Conservation (phyloP, 192 early-diverging fungal genomes). For the Backusella tuberculispora region DNA sequence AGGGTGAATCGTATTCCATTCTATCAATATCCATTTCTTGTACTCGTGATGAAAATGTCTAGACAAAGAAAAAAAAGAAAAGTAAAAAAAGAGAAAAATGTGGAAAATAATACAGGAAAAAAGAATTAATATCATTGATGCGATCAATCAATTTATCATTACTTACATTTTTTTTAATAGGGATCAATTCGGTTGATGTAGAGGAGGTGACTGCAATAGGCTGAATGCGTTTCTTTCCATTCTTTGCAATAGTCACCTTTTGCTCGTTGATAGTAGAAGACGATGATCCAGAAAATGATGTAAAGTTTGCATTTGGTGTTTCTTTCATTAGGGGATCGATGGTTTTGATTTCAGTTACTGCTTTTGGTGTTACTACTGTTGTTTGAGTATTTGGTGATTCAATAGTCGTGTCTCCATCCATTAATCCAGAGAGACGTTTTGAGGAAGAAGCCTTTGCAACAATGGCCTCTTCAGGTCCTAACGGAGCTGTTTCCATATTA, state of each 20-base stretch:
- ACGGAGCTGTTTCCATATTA: constrained; percentile 59
- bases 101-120: background rate
- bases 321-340: background rate
- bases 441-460: constrained; percentile 28
- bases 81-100: background rate
- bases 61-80: background rate
- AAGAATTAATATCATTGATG: background rate
- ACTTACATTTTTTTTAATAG: background rate
- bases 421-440: constrained; percentile 32
- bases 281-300: constrained; percentile 14
- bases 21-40: constrained; percentile 6
- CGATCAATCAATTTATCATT: background rate
- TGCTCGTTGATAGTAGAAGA: constrained; percentile 43
- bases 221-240: constrained; percentile 86
- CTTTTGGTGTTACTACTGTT: background rate
- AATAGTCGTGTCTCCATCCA: constrained; percentile 31
- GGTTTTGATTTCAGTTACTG: background rate
- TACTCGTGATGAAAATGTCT: background rate
- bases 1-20: constrained; percentile 42
- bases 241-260: constrained; percentile 68
- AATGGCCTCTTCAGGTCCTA: constrained; percentile 64
- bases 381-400: background rate
- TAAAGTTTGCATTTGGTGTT: background rate
- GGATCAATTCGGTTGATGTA: background rate
- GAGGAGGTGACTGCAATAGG: constrained; percentile 50